Evolutionary conservation across 2,329 filamentous ascomycete genomes (phyloP).

Genomic region (Phaeomoniella chlamydospora): DNA sequence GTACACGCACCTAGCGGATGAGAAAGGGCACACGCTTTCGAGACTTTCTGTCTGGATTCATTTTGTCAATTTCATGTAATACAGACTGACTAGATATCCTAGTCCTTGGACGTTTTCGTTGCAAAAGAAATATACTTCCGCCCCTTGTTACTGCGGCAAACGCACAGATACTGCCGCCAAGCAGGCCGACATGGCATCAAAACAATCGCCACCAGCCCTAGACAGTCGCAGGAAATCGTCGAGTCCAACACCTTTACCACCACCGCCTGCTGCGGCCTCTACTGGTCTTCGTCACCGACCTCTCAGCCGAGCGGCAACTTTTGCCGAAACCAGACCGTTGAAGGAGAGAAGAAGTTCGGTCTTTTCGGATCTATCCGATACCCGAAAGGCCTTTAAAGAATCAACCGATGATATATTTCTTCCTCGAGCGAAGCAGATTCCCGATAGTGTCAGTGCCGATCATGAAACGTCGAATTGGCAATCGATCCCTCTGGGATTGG

Average conservation of each 20-base stretch:
- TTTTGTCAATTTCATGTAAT: no score
- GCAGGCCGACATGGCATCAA: not conserved
- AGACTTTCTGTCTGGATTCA: no score
- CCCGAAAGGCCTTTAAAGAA: slow-evolving; percentile 45
- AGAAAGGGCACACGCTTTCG: no score
- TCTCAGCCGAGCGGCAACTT: slow-evolving; percentile 19
- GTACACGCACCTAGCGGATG: no score
- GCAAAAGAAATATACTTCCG: no score
- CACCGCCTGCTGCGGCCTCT: slow-evolving; percentile 4
- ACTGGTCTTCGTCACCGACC: slow-evolving; percentile 20
- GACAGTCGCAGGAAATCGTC: no score
- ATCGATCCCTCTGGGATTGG: slow-evolving; percentile 67
- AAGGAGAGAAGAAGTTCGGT: slow-evolving; percentile 57
- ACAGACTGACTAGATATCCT: no score
- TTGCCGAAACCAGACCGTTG: slow-evolving; percentile 17
- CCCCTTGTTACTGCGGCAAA: no score
- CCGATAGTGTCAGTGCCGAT: slow-evolving; percentile 21
- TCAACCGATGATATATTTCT: slow-evolving; percentile 58
- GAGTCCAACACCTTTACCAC: not conserved
- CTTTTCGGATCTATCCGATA: slow-evolving; percentile 61
- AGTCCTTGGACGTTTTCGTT: no score
- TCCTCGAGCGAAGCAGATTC: slow-evolving; percentile 30
- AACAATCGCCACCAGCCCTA: not conserved
- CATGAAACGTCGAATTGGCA: slow-evolving; percentile 57
- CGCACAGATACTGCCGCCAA: no score